Evolutionary conservation across 2,329 filamentous ascomycete species (phyloP), one percentile per base, ranked within the genome.

Genomic region (Colletotrichum sp.): DNA sequence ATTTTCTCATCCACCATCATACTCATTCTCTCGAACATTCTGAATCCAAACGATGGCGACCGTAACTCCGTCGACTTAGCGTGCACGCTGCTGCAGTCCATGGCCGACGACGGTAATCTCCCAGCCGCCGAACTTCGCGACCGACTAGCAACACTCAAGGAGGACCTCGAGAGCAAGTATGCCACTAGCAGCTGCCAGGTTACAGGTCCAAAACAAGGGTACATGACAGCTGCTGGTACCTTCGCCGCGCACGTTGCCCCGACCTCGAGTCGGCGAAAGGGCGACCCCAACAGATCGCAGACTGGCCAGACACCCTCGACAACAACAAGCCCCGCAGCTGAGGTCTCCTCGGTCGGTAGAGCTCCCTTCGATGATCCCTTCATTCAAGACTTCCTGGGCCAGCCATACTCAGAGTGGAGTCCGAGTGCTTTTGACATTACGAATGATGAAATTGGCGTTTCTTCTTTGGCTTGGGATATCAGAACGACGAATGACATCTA

Each of bases 1-100:
- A 78, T 82, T n/a, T 83, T 82, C 55, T 82, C 81, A 2, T 79
- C 81, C 1, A 78, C 81, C 0, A 79, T 83, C 55, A 75, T 83
- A 0, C 77, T 83, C 0, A 79, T 82, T 65, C 80, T 83, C 89
- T 83, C 82, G 12, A 82, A 82, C 0, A 80, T 83, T 1, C 82
- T 82, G 77, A 82, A 82, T 13, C 82, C 82, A 0, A 79, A 78
- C 0, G 78, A 79, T 0, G 75, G 79, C 5, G 81, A 79, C 6
- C 82, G 82, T 0, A 82, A 83, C 16, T 79, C 81, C 9, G 70
- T 83, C 0, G 81, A 83, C 59, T 82, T 81, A 0, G 18, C 82
- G 0, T 28, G 82, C 0, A 83, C 81, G n/a, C 80, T 83, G 5
- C 36, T 83, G 0, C 72, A 81, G 5, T 81, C 82, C 4, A 79